phyloP scores from a whole-genome alignment of 2,329 filamentous ascomycete genomes.

The Nigrospora oryzae region DNA sequence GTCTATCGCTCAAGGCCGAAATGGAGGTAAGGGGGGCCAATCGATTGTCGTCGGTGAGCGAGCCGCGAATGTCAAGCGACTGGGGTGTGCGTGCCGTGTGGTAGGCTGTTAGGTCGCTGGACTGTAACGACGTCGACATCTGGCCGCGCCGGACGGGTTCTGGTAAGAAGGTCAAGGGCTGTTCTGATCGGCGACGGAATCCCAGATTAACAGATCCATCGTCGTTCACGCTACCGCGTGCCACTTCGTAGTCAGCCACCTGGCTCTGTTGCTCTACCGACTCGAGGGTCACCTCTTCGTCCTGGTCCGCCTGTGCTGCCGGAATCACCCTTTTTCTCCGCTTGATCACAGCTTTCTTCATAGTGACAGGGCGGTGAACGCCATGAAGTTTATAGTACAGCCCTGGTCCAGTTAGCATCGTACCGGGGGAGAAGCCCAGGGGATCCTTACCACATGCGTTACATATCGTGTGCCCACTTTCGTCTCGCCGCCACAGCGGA shows the following conservation, averaged over 20 bases:
- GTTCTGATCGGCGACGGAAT: conserved; percentile 38
- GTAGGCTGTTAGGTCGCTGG: conserved; percentile 41
- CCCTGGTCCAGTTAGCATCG: conserved; percentile 41
- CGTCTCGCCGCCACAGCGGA: conserved; percentile 89
- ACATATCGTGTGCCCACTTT: conserved; percentile 92
- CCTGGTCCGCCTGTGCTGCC: conserved; percentile 45
- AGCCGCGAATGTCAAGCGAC: conserved; percentile 29
- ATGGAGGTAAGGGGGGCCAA: conserved; percentile 47
- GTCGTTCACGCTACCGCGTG: conserved; percentile 50
- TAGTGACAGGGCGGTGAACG: conserved; percentile 86
- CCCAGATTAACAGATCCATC: conserved; percentile 60
- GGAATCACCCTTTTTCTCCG: conserved; percentile 90
- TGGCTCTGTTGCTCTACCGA: conserved; percentile 32
- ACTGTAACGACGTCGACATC: conserved; percentile 33
- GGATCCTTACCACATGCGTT: conserved; percentile 82
- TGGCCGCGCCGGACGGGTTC: conserved; percentile 34
- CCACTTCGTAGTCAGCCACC: conserved; percentile 28
- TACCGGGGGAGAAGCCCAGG: neutral
- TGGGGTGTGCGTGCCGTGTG: conserved; percentile 34
- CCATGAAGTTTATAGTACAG: conserved; percentile 96
- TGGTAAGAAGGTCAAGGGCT: conserved; percentile 37
- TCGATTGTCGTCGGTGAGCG: conserved; percentile 47
- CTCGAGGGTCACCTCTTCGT: conserved; percentile 36
- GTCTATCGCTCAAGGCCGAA: conserved; percentile 34
- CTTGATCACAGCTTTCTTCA: conserved; percentile 98